Evolutionary conservation across 345 rosid species (phyloP), one percentile per base, ranked within the genome.

Genomic region (Arabis hirsuta): DNA sequence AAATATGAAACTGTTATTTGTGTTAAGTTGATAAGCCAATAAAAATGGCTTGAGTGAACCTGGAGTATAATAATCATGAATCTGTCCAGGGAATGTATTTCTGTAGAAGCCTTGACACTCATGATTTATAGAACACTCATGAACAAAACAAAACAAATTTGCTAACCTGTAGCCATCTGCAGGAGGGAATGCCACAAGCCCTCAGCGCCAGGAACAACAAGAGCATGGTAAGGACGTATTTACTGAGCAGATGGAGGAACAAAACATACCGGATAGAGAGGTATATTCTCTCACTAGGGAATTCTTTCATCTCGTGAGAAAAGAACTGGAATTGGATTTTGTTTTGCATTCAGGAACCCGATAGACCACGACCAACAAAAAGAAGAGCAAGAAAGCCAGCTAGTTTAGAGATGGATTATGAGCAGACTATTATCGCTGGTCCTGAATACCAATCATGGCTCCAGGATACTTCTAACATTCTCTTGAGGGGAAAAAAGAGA

Each of bases 361-460:
- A 70, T 71, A 81, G 55, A 67, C 76, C 67, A 78, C 81, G 52
- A 34, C 84, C 78, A 62, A 19, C 52, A 24, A 88, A 65, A 76
- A 90, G 68, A 62, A 87, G 79, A 79, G 61, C 77, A 41, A 86
- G 81, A 84, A 84, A 67, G 48, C 41, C 73, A 74, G 82, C 74
- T 60, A 66, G 81, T 14, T 43, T 55, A 61, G 29, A 32, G 36
- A 82, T 90, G 87, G 99, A 94, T 80, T 69, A 42, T 73, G 96
- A 91, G 38, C 92, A 85, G 69, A 89, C 84, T 61, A 78, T 86
- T 14, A 81, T 91, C 62, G 79, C 96, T 50, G 88, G 87, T 57
- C 81, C 73, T 62, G 58, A 73, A 7, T 91, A 89, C 81, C 95
- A 85, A 73, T 78, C 89, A 69, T 89, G 96, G 97, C 87, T 89